A percentile compares a stretch with the other conserved stretches of the same genome.
Evolutionary conservation across 2,329 filamentous ascomycete species (phyloP).

Genomic region (Aureobasidium sp.): DNA sequence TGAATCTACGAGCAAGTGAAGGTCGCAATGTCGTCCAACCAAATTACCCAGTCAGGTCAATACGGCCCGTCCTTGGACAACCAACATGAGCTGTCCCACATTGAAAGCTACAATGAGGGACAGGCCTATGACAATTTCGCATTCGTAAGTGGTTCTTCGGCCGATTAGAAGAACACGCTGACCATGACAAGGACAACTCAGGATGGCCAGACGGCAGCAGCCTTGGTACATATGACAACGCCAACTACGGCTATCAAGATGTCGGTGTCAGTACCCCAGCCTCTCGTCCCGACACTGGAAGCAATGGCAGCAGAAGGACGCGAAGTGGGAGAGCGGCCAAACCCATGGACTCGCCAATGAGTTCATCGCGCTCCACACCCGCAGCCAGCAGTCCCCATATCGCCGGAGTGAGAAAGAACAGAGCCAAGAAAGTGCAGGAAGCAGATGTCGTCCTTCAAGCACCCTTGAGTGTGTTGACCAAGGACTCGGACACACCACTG

Average conservation of each 20-base stretch:
- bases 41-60: conserved; percentile 3
- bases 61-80: background rate
- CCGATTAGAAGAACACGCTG: background rate
- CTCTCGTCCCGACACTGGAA: conserved; percentile 36
- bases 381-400: conserved; percentile 28
- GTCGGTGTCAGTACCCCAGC: conserved; percentile 27
- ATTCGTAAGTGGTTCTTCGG: conserved; percentile 15
- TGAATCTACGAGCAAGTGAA: background rate
- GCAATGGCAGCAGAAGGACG: conserved; percentile 35
- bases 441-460: conserved; percentile 50
- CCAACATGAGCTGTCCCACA: conserved; percentile 32
- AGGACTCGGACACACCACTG: conserved; percentile 56
- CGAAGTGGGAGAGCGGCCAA: conserved; percentile 32
- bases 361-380: conserved; percentile 23
- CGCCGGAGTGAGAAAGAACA: conserved; percentile 38
- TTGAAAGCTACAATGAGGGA: conserved; percentile 38
- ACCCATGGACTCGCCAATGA: conserved; percentile 31
- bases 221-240: conserved; percentile 9
- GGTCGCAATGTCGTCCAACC: conserved; percentile 13
- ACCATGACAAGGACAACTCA: conserved; percentile 14
- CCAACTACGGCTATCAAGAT: conserved; percentile 20
- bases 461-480: conserved; percentile 66
- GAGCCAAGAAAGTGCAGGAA: conserved; percentile 38
- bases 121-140: conserved; percentile 31
- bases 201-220: background rate